Conservation (phyloP, 345 rosid species). For the Eucalyptus cloeziana region DNA sequence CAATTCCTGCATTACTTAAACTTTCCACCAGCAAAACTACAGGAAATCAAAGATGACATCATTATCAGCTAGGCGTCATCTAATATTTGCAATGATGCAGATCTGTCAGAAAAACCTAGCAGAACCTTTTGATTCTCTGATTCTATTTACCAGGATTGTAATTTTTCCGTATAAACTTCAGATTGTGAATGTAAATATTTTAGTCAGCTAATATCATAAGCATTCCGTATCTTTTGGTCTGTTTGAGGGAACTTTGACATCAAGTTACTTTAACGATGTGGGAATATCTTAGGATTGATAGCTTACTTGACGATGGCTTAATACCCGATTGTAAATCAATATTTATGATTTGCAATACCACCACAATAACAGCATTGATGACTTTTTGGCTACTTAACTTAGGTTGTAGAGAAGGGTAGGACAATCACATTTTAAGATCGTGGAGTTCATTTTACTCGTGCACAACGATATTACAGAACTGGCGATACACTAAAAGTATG, state of each 20-base stretch:
- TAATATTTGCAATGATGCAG: background rate
- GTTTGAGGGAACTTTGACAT: background rate
- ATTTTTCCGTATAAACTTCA: background rate
- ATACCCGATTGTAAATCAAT: background rate
- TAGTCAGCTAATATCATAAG: background rate
- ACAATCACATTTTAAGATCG: conserved; percentile 25
- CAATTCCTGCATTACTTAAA: background rate
- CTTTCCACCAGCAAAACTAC: background rate
- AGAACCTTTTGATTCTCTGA: background rate
- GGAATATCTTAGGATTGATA: background rate
- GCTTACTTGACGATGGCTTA: background rate
- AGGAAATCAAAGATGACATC: background rate
- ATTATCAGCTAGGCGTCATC: background rate
- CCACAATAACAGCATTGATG: background rate
- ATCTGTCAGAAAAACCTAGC: background rate
- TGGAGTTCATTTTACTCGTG: conserved; percentile 32
- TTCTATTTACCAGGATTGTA: background rate
- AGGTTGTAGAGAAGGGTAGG: conserved; percentile 36
- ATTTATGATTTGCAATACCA: background rate
- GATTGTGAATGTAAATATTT: background rate
- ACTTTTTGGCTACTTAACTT: background rate
- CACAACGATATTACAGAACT: conserved; percentile 66
- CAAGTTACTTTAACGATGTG: background rate
- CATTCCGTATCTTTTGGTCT: background rate
- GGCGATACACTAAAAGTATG: conserved; percentile 51